A percentile compares a stretch with the other conserved stretches of the same genome.
Conservation (phyloP, 2,329 filamentous ascomycete genomes). For the Fusarium palustre region DNA sequence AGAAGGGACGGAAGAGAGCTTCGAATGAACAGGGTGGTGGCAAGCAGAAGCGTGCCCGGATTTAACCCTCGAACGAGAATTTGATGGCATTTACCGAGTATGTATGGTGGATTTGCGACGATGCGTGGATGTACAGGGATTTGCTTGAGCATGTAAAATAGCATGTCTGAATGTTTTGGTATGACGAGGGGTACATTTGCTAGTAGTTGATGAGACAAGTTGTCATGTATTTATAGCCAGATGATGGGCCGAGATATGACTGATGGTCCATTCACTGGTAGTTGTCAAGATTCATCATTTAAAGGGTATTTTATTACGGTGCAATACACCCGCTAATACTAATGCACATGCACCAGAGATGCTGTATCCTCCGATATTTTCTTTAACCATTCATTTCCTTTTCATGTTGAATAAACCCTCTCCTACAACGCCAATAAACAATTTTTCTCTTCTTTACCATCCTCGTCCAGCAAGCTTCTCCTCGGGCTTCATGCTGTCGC, state of each 20-base stretch:
- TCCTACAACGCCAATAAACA: constrained; percentile 24
- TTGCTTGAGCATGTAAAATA: background rate
- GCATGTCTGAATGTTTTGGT: background rate
- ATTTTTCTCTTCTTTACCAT: constrained; percentile 67
- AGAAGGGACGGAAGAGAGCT: constrained; percentile 29
- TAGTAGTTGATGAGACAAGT: background rate
- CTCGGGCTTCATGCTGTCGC: constrained; percentile 77
- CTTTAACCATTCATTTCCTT: background rate
- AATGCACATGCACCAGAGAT: constrained; percentile 22
- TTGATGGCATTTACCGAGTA: background rate
- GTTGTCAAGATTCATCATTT: background rate
- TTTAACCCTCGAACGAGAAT: background rate
- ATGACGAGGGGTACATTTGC: background rate
- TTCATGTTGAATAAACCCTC: constrained; percentile 30
- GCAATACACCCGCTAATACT: constrained; percentile 29
- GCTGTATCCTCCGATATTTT: constrained; percentile 4
- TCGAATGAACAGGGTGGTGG: constrained; percentile 26
- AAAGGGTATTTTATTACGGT: constrained; percentile 28
- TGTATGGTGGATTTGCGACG: background rate
- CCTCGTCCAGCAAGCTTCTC: constrained; percentile 89
- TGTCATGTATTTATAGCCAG: background rate
- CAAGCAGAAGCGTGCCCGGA: constrained; percentile 18
- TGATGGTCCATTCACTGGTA: background rate
- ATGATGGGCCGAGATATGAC: background rate
- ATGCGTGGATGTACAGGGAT: background rate